phyloP scores from a whole-genome alignment of 75 land plant species.

The Pinus albicaulis region DNA sequence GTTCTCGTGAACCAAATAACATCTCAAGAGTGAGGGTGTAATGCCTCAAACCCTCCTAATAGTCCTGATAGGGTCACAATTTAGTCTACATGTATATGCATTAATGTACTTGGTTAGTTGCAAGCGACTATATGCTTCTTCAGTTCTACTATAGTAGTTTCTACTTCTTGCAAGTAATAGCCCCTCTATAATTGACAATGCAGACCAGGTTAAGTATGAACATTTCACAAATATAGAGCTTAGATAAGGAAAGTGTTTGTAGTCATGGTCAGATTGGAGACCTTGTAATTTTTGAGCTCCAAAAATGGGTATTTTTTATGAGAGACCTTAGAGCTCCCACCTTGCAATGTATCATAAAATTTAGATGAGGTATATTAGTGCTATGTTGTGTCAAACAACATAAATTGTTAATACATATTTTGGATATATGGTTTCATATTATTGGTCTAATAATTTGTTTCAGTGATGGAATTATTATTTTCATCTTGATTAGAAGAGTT shows the following conservation, averaged over 20 bases:
- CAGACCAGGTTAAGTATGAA: conserved; percentile 17
- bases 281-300: conserved; percentile 17
- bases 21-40: no score
- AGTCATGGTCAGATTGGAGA: conserved; percentile 27
- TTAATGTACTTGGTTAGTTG: no score
- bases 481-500: no score
- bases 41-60: no score
- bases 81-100: no score
- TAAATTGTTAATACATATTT: no score
- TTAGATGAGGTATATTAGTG: conserved; percentile 26
- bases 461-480: no score
- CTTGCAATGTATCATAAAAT: conserved; percentile 17
- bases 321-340: conserved; percentile 31
- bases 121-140: not conserved
- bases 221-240: conserved; percentile 9
- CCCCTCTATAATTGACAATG: conserved; percentile 14
- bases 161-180: conserved; percentile 5
- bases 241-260: conserved; percentile 14
- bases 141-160: not conserved
- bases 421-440: no score
- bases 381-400: not conserved
- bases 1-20: no score
- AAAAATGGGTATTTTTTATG: conserved; percentile 6
- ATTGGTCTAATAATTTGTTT: no score
- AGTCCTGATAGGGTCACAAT: no score